A percentile compares a stretch with the other conserved stretches of the same genome.
These are phyloP conservation scores for Pseudogymnoascus sp. DNA, from an alignment of 2,329 filamentous ascomycete species.

Conservation along the genomic window DNA sequence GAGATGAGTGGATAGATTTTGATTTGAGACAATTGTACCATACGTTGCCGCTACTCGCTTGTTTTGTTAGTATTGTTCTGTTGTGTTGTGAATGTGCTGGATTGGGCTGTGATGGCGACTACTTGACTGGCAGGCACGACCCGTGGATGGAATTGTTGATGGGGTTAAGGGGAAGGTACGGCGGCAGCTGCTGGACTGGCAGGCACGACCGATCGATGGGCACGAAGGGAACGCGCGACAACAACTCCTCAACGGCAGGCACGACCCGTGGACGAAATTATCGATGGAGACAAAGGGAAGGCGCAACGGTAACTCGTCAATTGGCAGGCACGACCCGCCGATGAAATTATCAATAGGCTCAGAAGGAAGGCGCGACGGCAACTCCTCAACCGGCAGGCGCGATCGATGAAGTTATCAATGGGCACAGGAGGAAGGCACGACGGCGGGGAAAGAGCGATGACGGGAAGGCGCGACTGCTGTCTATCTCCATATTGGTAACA, in stretches of 20 bases:
- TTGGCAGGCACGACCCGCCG: neutral
- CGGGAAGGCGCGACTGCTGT: neutral
- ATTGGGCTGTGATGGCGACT: neutral
- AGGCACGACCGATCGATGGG: no score
- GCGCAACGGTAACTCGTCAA: no score
- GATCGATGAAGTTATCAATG: neutral
- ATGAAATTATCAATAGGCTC: neutral
- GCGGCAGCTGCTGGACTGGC: no score
- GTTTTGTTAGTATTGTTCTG: neutral
- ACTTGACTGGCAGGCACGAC: neutral
- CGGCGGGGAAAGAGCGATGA: neutral
- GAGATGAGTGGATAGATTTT: neutral
- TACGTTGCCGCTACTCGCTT: neutral
- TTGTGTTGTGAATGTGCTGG: neutral
- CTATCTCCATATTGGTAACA: neutral
- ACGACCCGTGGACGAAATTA: no score
- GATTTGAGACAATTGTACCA: constrained; percentile 2
- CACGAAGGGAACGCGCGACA: no score
- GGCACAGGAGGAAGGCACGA: neutral
- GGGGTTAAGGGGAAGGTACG: no score
- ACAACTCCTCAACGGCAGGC: no score
- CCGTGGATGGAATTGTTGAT: neutral
- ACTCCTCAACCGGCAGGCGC: neutral
- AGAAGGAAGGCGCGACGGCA: neutral
- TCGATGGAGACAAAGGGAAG: neutral